Percentiles rank a stretch among this genome's conserved stretches.
Conservation (phyloP, 2,329 filamentous ascomycete genomes). For the Periglandula ipomoeae region DNA sequence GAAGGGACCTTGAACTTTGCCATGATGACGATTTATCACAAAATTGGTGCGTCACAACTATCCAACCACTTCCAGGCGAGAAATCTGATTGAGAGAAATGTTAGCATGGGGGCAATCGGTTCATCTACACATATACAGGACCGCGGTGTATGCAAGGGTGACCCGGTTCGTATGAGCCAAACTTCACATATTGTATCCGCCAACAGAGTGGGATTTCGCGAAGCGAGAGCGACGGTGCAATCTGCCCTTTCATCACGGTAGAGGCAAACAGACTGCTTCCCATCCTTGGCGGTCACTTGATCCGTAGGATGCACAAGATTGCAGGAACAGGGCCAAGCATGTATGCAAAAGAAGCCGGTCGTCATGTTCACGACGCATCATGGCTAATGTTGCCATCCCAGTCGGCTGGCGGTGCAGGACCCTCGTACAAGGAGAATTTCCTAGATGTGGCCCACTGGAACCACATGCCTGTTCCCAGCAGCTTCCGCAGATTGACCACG, state of each 20-base stretch:
- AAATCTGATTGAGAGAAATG: not conserved
- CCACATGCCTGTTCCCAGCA: not conserved
- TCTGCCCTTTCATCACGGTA: not conserved
- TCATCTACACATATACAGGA: not conserved
- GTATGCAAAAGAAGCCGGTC: not conserved
- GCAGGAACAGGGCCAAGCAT: not conserved
- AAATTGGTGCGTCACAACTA: not conserved
- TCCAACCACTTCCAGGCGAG: not conserved
- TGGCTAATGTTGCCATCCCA: not conserved
- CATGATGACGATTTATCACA: slow-evolving; percentile 15
- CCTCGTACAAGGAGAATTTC: not conserved
- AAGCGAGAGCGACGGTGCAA: not conserved
- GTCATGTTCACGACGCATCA: not conserved
- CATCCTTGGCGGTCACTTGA: not conserved
- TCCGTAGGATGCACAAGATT: not conserved
- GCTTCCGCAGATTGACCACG: not conserved
- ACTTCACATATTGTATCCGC: not conserved
- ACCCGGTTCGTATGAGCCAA: not conserved
- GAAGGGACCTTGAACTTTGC: slow-evolving; percentile 25
- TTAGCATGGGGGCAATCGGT: not conserved
- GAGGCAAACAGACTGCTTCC: not conserved
- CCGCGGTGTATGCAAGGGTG: not conserved
- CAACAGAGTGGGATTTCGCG: not conserved
- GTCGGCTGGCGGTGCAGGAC: not conserved
- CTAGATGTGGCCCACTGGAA: not conserved